Evolutionary conservation across 306 rosid genomes (phyloP).

Genomic region (Neltuma alba): DNA sequence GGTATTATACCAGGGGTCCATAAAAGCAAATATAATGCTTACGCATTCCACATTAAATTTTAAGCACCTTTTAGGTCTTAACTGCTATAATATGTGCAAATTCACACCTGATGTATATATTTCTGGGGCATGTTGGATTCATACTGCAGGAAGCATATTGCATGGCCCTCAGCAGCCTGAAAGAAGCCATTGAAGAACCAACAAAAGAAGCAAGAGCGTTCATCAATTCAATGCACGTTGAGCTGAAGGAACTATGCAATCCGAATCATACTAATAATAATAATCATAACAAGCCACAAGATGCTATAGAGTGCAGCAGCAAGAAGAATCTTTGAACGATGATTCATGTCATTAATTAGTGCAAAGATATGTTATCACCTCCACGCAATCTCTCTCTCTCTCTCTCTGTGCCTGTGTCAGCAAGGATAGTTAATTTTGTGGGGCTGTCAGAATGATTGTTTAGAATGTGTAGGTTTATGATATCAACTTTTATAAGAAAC

Average conservation of each 20-base stretch:
- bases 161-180: slow-evolving; percentile 21
- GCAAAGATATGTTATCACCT: neutral
- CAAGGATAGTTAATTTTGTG: neutral
- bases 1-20: neutral
- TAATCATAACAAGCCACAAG: neutral
- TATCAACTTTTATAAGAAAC: neutral
- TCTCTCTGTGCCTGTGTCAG: neutral
- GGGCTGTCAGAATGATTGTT: neutral
- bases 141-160: slow-evolving; percentile 14
- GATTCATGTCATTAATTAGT: neutral
- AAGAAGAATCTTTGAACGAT: slow-evolving; percentile 12
- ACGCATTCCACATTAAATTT: neutral
- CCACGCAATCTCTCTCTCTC: neutral
- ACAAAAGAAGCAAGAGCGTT: slow-evolving; percentile 13
- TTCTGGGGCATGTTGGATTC: neutral
- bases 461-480: neutral
- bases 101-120: neutral
- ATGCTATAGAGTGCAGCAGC: neutral
- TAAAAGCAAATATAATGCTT: neutral
- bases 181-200: slow-evolving; percentile 24
- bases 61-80: neutral
- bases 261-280: neutral
- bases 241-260: slow-evolving; percentile 13
- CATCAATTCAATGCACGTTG: slow-evolving; percentile 12
- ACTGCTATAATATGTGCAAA: neutral